These are phyloP conservation scores for Picochlorum sp. DNA, from an alignment of 139 green algal genomes.

Conservation along the genomic window DNA sequence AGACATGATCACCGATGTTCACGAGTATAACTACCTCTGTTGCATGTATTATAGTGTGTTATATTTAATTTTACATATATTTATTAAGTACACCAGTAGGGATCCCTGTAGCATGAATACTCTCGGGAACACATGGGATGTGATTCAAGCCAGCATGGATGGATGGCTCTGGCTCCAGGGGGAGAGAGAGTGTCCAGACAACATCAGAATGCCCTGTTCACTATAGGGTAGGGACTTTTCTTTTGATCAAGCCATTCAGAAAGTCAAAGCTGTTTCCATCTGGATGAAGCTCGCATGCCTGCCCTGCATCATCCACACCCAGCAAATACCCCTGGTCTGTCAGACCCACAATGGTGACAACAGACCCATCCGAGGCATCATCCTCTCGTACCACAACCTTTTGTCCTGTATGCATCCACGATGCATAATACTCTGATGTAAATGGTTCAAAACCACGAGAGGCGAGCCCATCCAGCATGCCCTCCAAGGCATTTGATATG, in stretches of 20 bases:
- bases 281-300: conserved; percentile 73
- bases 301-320: conserved; percentile 42
- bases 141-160: no score
- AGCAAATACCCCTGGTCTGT: conserved; percentile 63
- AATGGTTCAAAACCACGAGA: conserved; percentile 53
- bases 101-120: no score
- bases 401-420: conserved; percentile 78
- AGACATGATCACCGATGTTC: conserved; percentile 49
- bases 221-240: conserved; percentile 26
- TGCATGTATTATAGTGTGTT: no score
- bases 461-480: conserved; percentile 50
- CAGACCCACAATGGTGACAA: conserved; percentile 49
- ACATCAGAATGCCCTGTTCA: no score
- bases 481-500: conserved; percentile 44
- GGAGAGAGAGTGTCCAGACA: no score
- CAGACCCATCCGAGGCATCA: conserved; percentile 6
- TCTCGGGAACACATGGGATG: no score
- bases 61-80: no score
- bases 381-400: conserved; percentile 31
- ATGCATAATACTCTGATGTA: conserved; percentile 50
- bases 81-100: no score
- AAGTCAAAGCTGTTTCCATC: conserved; percentile 84
- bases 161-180: no score
- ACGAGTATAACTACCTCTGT: no score
- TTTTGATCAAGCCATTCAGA: conserved; percentile 48